Percentiles rank a stretch among this genome's conserved stretches.
Conservation (phyloP, 148 eudicot genomes). For the Fagopyrum esculentum region DNA sequence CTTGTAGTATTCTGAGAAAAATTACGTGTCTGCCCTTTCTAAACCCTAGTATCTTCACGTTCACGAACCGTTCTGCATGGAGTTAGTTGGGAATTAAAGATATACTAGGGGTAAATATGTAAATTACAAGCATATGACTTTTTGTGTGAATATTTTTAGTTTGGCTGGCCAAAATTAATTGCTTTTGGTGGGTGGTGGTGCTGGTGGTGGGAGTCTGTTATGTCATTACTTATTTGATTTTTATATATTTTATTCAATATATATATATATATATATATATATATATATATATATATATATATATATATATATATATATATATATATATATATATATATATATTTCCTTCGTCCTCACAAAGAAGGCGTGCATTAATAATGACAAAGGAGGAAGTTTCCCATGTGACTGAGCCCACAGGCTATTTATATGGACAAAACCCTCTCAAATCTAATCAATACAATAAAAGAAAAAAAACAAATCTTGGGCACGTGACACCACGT, state of each 20-base stretch:
- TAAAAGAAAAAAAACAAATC: background rate
- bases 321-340: background rate
- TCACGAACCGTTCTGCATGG: background rate
- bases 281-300: background rate
- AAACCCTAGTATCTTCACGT: slow-evolving; percentile 2
- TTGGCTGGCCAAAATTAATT: slow-evolving; percentile 4
- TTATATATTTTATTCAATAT: background rate
- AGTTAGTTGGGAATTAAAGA: background rate
- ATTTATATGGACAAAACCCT: slow-evolving; percentile 14
- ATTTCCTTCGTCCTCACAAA: background rate
- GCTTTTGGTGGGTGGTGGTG: slow-evolving; percentile 11
- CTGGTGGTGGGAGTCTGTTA: slow-evolving; percentile 1
- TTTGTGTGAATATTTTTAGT: background rate
- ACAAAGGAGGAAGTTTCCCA: background rate
- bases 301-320: too few species aligned
- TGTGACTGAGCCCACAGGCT: slow-evolving; percentile 3
- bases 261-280: too few species aligned
- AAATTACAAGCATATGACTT: background rate
- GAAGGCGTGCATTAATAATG: slow-evolving; percentile 13
- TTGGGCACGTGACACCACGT: slow-evolving; percentile 28
- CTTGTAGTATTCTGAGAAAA: background rate
- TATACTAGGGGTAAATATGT: background rate
- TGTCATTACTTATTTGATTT: slow-evolving; percentile 8
- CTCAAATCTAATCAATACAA: background rate
- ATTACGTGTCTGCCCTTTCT: background rate